phyloP scores from a whole-genome alignment of 192 early-diverging fungal genomes.

The Radiomyces spectabilis region DNA sequence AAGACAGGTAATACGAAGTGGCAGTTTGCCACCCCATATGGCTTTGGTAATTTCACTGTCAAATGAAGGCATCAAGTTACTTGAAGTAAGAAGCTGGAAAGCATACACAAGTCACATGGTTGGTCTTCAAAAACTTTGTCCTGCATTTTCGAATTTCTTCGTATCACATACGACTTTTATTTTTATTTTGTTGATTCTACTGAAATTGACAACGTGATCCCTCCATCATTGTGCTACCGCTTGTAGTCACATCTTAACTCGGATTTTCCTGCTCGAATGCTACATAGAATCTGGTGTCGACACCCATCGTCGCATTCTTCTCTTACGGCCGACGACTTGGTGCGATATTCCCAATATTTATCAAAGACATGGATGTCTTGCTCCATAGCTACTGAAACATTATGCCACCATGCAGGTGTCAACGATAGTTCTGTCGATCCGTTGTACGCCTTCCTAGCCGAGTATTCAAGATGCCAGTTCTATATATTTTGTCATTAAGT shows the following conservation, averaged over 20 bases:
- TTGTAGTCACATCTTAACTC: slow-evolving; percentile 30
- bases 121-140: too few relatives aligned
- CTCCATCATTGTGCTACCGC: too few relatives aligned
- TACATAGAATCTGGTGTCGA: slow-evolving; percentile 14
- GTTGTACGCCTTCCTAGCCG: slow-evolving; percentile 32
- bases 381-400: slow-evolving; percentile 38
- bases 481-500: slow-evolving; percentile 3
- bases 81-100: too few relatives aligned
- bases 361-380: slow-evolving; percentile 25
- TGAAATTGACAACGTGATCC: too few relatives aligned
- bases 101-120: too few relatives aligned
- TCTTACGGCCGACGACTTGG: slow-evolving; percentile 26
- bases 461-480: slow-evolving; percentile 51
- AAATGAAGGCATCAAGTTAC: too few relatives aligned
- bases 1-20: too few relatives aligned
- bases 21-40: too few relatives aligned
- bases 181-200: too few relatives aligned
- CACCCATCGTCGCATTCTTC: slow-evolving; percentile 17
- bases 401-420: slow-evolving; percentile 43
- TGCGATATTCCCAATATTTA: slow-evolving; percentile 31
- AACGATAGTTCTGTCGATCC: slow-evolving; percentile 19
- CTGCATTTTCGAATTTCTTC: too few relatives aligned
- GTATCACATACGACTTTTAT: too few relatives aligned
- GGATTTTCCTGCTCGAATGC: slow-evolving; percentile 26
- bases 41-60: too few relatives aligned